A percentile compares a stretch with the other conserved stretches of the same genome.
Evolutionary conservation across 495 filamentous ascomycete genomes (phyloP).

Genomic region (Astrothelium subdiscretum): DNA sequence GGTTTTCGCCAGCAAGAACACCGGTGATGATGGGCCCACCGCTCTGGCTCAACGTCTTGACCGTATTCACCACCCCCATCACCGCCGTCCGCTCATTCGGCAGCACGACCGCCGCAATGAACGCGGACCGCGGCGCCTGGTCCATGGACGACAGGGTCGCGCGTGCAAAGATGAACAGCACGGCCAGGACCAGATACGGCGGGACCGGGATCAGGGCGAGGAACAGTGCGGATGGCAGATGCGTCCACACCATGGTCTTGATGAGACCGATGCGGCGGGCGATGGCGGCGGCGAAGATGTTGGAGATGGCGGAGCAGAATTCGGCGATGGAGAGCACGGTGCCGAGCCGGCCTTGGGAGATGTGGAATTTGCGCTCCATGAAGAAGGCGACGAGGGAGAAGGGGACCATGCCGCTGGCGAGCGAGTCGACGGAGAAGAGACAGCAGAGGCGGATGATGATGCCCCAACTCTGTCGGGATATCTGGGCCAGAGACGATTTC

Average conservation of each 20-base stretch:
- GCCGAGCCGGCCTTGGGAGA: slow-evolving; percentile 58
- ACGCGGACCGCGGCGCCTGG: slow-evolving; percentile 66
- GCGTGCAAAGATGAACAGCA: slow-evolving; percentile 51
- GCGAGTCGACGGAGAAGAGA: slow-evolving; percentile 64
- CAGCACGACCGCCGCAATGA: slow-evolving; percentile 60
- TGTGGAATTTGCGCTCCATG: slow-evolving; percentile 62
- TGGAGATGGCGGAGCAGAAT: slow-evolving; percentile 55
- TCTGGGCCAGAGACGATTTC: slow-evolving; percentile 15
- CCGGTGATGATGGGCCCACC: slow-evolving; percentile 59
- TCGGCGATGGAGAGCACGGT: slow-evolving; percentile 55
- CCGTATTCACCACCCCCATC: slow-evolving; percentile 27
- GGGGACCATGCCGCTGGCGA: slow-evolving; percentile 67
- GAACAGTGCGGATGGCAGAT: slow-evolving; percentile 64
- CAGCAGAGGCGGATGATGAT: slow-evolving; percentile 62
- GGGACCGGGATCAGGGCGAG: slow-evolving; percentile 59
- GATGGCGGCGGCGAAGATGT: slow-evolving; percentile 62
- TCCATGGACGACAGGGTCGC: slow-evolving; percentile 69
- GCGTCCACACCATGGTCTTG: slow-evolving; percentile 81
- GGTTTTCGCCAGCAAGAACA: slow-evolving; percentile 45
- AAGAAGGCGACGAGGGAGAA: slow-evolving; percentile 57
- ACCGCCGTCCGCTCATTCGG: slow-evolving; percentile 64
- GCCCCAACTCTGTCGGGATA: slow-evolving; percentile 35
- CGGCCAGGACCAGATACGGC: slow-evolving; percentile 42
- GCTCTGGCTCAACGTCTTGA: slow-evolving; percentile 25
- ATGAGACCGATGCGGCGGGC: slow-evolving; percentile 67